Evolutionary conservation across 768 basidiomycete genomes (phyloP).

Genomic region (Aureoboletus auriporus): DNA sequence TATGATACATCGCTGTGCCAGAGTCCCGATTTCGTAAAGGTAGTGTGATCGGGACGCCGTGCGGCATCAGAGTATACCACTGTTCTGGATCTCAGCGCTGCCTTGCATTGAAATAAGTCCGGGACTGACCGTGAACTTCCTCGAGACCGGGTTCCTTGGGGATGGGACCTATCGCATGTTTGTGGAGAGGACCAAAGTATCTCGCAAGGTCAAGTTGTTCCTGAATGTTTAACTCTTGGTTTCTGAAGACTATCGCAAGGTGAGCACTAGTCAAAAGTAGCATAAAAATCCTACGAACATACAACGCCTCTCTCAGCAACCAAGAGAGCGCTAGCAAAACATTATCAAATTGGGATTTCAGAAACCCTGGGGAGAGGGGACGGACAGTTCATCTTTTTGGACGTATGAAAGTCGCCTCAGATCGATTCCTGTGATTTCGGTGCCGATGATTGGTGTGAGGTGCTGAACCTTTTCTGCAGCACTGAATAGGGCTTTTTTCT

Average conservation of each 20-base stretch:
- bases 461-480: slow-evolving; percentile 66
- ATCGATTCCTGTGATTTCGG: slow-evolving; percentile 71
- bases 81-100: slow-evolving; percentile 23
- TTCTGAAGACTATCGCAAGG: slow-evolving; percentile 55
- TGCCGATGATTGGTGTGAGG: slow-evolving; percentile 70
- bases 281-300: slow-evolving; percentile 40
- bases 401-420: slow-evolving; percentile 58
- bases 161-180: slow-evolving; percentile 78
- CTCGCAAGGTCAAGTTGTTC: slow-evolving; percentile 70
- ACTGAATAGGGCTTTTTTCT: slow-evolving; percentile 59
- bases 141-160: slow-evolving; percentile 67
- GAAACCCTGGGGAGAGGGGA: neutral
- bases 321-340: slow-evolving; percentile 52
- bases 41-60: slow-evolving; percentile 55
- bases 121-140: slow-evolving; percentile 62
- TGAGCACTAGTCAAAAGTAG: neutral
- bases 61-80: slow-evolving; percentile 71
- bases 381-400: slow-evolving; percentile 80
- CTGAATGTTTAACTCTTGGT: slow-evolving; percentile 66
- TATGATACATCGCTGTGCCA: slow-evolving; percentile 84
- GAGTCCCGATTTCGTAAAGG: slow-evolving; percentile 71
- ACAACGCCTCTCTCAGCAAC: slow-evolving; percentile 75
- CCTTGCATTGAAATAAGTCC: neutral
- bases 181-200: slow-evolving; percentile 73
- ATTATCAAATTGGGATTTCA: too few species aligned